These are phyloP conservation scores for Rhododendron mucronatum DNA, from an alignment of 148 eudicot genomes.

Conservation along the genomic window DNA sequence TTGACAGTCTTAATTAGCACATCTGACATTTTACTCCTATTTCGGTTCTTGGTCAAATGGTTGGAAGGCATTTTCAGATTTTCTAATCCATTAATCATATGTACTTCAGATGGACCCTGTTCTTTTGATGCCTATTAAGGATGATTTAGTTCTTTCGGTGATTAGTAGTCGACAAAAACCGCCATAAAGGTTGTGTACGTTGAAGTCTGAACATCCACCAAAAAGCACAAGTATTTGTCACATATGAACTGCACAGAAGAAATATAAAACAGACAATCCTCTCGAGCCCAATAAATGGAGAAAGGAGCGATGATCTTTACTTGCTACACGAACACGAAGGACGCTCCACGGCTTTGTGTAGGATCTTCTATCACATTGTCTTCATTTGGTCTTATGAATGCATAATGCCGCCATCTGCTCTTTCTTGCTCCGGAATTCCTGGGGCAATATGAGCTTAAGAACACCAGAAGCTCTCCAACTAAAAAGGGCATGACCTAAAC, in stretches of 20 bases:
- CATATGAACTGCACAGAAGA: background rate
- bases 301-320: background rate
- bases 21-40: background rate
- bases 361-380: background rate
- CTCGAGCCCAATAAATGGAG: background rate
- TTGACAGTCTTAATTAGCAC: background rate
- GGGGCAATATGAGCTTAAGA: background rate
- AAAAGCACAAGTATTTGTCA: background rate
- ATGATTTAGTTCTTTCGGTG: background rate
- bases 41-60: background rate
- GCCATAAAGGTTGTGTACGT: background rate
- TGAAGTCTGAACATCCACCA: background rate
- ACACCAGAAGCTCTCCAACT: background rate
- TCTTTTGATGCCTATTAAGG: background rate
- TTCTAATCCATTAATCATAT: background rate
- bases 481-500: background rate
- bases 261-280: background rate
- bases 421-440: background rate
- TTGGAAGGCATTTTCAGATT: background rate
- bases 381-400: background rate
- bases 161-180: background rate
- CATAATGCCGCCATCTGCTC: background rate
- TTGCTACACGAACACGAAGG: background rate
- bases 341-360: background rate
- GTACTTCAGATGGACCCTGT: background rate